phyloP scores from a whole-genome alignment of 345 rosid genomes.

The Hevea brasiliensis region DNA sequence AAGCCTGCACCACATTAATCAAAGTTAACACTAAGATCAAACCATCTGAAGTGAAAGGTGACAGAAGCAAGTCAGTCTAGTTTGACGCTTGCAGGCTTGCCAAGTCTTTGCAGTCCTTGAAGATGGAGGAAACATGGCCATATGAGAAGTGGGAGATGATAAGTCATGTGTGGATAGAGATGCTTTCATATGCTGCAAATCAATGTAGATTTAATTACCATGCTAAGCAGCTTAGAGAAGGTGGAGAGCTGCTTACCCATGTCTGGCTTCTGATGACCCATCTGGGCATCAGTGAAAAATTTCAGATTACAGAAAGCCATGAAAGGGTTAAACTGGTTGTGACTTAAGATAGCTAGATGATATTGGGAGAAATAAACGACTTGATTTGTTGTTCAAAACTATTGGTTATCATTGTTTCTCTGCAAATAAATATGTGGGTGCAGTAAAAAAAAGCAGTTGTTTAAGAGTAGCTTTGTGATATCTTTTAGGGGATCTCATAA shows the following conservation, averaged over 20 bases:
- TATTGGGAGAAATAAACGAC: too few relatives aligned
- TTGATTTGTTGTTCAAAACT: too few relatives aligned
- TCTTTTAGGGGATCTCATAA: too few relatives aligned
- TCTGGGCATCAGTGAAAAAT: constrained; percentile 16
- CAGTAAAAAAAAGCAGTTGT: too few relatives aligned
- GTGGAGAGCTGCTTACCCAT: constrained; percentile 27
- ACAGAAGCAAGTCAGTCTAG: constrained; percentile 39
- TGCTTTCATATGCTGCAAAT: constrained; percentile 23
- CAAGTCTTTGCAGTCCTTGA: constrained; percentile 21
- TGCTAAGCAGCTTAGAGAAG: constrained; percentile 6
- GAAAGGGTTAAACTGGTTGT: neutral
- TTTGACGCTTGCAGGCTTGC: constrained; percentile 41
- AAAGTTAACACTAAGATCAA: constrained; percentile 17
- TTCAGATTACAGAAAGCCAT: constrained; percentile 9
- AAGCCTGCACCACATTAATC: constrained; percentile 28
- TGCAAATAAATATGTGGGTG: too few relatives aligned
- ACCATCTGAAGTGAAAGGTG: constrained; percentile 39
- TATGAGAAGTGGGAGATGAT: constrained; percentile 16
- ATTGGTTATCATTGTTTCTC: too few relatives aligned
- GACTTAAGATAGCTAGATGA: neutral
- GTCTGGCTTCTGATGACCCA: constrained; percentile 21
- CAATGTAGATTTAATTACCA: constrained; percentile 15
- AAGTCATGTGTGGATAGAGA: constrained; percentile 19
- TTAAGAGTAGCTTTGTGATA: too few relatives aligned
- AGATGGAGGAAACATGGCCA: constrained; percentile 9